Evolutionary conservation across 257 asterid species (phyloP).

Genomic region (Plantago major): DNA sequence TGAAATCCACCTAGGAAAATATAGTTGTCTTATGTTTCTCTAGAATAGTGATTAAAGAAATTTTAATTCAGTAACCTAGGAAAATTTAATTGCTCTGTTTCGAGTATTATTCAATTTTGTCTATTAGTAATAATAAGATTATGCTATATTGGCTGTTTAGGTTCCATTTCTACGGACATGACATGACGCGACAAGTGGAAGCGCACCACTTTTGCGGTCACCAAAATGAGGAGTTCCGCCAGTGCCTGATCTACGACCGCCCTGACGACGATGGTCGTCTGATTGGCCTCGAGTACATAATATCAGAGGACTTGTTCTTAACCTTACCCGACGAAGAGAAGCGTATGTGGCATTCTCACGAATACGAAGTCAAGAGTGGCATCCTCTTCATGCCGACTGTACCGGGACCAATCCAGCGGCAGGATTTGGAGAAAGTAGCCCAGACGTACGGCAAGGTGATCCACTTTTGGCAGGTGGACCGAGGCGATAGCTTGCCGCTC

Average conservation of each 20-base stretch:
- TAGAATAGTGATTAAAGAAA: too few species aligned
- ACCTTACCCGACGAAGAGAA: conserved; percentile 82
- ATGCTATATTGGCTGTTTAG: conserved; percentile 24
- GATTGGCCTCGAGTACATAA: conserved; percentile 70
- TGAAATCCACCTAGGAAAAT: too few species aligned
- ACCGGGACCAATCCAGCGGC: conserved; percentile 63
- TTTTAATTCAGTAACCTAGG: too few species aligned
- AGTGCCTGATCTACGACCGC: conserved; percentile 74
- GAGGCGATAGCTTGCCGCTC: conserved; percentile 62
- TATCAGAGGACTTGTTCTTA: conserved; percentile 51
- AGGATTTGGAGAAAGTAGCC: conserved; percentile 57
- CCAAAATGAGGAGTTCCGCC: conserved; percentile 81
- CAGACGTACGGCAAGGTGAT: conserved; percentile 71
- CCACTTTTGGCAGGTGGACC: conserved; percentile 92
- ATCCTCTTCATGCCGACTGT: conserved; percentile 72
- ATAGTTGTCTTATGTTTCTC: too few species aligned
- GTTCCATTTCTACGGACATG: conserved; percentile 83
- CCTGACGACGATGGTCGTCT: conserved; percentile 60
- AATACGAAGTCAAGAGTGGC: conserved; percentile 84
- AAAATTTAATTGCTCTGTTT: too few species aligned
- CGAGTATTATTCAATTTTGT: too few species aligned
- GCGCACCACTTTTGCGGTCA: conserved; percentile 91
- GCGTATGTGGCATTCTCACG: conserved; percentile 80
- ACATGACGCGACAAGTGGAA: conserved; percentile 91
- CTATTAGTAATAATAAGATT: too few species aligned